A percentile compares a stretch with the other conserved stretches of the same genome.
phyloP scores from a whole-genome alignment of 169 alveolate species.

The Plasmodium vivax region DNA sequence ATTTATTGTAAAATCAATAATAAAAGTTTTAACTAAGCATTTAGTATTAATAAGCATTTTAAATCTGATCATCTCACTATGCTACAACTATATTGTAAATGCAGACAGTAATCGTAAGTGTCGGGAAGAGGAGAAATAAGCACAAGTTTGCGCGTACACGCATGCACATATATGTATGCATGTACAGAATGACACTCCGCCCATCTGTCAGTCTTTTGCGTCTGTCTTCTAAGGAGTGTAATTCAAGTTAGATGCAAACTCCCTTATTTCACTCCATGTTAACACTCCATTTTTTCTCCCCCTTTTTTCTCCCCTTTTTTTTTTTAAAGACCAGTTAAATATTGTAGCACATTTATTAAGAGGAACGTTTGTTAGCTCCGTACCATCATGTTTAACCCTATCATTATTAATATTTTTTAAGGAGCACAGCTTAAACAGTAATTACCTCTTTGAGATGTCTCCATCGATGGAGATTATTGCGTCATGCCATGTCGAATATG shows the following conservation, averaged over 20 bases:
- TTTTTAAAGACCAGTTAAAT: conserved; percentile 63
- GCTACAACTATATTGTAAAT: conserved; percentile 43
- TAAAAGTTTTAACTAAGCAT: conserved; percentile 69
- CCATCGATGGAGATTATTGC: not conserved
- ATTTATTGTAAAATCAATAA: conserved; percentile 63
- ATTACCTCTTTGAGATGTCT: not conserved
- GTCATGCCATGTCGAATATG: not conserved
- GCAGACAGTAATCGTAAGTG: conserved; percentile 70
- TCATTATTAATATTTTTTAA: conserved; percentile 64
- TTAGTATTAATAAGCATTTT: conserved; percentile 60
- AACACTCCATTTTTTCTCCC: not conserved
- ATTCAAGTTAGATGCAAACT: not conserved
- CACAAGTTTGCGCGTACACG: not conserved
- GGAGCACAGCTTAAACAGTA: conserved; percentile 66
- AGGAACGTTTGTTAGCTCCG: conserved; percentile 74
- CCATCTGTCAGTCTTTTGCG: not conserved
- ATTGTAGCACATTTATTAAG: conserved; percentile 70
- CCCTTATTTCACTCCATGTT: conserved; percentile 8
- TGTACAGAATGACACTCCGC: not conserved
- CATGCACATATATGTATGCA: not conserved
- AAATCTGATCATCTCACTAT: conserved; percentile 70
- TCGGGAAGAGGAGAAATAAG: not conserved
- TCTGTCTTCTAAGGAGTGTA: not conserved
- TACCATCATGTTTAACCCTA: conserved; percentile 67
- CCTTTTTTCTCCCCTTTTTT: not conserved